Evolutionary conservation across 2,329 filamentous ascomycete genomes (phyloP), one percentile per base, ranked within the genome.

Genomic region (Aspergillus persii): DNA sequence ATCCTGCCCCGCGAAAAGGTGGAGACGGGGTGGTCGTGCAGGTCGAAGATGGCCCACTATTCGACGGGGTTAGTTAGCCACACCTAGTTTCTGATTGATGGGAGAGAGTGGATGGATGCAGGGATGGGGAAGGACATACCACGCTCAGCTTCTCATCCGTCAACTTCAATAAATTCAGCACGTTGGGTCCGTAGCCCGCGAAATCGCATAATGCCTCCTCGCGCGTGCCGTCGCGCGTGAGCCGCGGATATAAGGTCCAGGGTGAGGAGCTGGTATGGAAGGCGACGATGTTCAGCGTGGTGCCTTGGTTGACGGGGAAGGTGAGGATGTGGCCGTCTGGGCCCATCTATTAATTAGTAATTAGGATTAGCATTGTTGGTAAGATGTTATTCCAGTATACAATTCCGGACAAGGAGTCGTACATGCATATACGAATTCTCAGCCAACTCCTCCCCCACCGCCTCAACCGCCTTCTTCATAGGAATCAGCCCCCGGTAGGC

Each of bases 401-500:
- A 23, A 23, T 23, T 23, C 18, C 18, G 18, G 18, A 23, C 18
- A 23, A 23, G 18, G 18, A 23, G 18, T 23, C 65, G 27, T 56
- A 71, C 66, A 61, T 73, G 71, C 72, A 75, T 74, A 61, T 69
- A 69, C 55, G 63, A 57, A 36, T 71, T 71, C 5, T 58, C 61
- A 5, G 80, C 80, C 50, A 74, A 64, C 31, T 81, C 72, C 33
- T 81, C 73, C 3, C 81, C 81, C n/a, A 84, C 61, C 3, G 78
- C 72, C 54, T 75, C 69, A 2, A 76, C 67, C 0, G 81, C 80
- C 54, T 79, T 71, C 3, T 74, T 70, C 79, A 84, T 83, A 0
- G 81, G 80, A 2, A 84, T 73, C 27, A 84, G 61, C 0, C 79
- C 80, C 3, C 82, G 76, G 62, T 83, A 84, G 0, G 79, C 81